These are phyloP conservation scores for Cryptococcus wingfieldii DNA, from an alignment of 1,284 basidiomycete genomes.

Conservation along the genomic window DNA sequence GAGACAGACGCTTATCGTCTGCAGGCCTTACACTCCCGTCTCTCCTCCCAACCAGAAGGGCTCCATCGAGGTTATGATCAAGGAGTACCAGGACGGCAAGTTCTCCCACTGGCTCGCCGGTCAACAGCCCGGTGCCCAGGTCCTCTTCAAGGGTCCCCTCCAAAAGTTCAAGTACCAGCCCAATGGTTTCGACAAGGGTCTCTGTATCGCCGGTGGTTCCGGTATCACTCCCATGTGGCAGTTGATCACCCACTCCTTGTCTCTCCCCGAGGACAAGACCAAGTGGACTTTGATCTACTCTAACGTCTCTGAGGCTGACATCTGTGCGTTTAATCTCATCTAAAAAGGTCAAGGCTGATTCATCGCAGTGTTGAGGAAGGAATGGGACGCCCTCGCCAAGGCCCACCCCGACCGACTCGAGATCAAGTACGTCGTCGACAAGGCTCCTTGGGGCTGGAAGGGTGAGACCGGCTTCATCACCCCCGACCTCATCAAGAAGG, in stretches of 20 bases:
- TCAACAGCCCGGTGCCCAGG: constrained; percentile 71
- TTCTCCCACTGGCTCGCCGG: constrained; percentile 71
- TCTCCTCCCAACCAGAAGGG: constrained; percentile 68
- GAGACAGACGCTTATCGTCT: neutral
- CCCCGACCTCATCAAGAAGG: constrained; percentile 64
- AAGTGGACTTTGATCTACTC: constrained; percentile 90
- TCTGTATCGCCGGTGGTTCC: constrained; percentile 72
- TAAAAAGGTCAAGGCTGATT: constrained; percentile 2
- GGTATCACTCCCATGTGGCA: constrained; percentile 55
- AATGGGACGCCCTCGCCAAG: constrained; percentile 70
- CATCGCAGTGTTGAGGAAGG: constrained; percentile 62
- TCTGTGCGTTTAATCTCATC: constrained; percentile 50
- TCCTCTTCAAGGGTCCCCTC: constrained; percentile 87
- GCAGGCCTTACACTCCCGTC: constrained; percentile 72
- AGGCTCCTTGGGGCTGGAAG: constrained; percentile 65
- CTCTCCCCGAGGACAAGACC: constrained; percentile 76
- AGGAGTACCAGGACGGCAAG: constrained; percentile 69
- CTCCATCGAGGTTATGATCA: constrained; percentile 76
- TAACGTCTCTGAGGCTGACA: constrained; percentile 86
- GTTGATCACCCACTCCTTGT: constrained; percentile 67
- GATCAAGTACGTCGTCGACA: constrained; percentile 82
- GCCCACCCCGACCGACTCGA: constrained; percentile 66
- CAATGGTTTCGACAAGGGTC: constrained; percentile 80
- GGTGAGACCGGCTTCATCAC: constrained; percentile 71
- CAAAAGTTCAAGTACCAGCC: constrained; percentile 76